Percentiles rank a stretch among this genome's conserved stretches.
Evolutionary conservation across 2,329 filamentous ascomycete genomes (phyloP).

Genomic region (Colletotrichum melonis): DNA sequence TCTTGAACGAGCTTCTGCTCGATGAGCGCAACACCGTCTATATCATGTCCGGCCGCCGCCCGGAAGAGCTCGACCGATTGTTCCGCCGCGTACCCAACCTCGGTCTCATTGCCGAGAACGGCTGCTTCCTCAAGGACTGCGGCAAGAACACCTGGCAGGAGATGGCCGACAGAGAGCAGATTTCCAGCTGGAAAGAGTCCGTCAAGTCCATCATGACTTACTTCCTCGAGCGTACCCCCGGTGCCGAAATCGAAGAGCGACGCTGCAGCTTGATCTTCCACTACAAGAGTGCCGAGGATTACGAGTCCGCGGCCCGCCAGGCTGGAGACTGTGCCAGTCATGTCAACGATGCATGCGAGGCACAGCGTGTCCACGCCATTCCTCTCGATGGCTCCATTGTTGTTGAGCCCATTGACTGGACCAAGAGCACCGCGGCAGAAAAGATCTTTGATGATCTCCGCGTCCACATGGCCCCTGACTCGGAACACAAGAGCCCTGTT

Average conservation of each 20-base stretch:
- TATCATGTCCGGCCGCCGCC: constrained; percentile 90
- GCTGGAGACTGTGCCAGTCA: constrained; percentile 93
- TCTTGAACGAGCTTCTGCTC: constrained; percentile 82
- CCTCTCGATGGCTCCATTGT: constrained; percentile 83
- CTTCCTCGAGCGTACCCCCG: constrained; percentile 89
- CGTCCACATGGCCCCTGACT: constrained; percentile 47
- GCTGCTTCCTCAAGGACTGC: constrained; percentile 85
- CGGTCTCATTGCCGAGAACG: constrained; percentile 94
- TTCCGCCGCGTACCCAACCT: constrained; percentile 87
- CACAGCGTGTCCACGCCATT: constrained; percentile 85
- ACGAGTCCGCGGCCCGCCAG: constrained; percentile 78
- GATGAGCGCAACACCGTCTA: constrained; percentile 89
- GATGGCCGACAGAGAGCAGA: constrained; percentile 78
- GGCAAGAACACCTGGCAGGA: constrained; percentile 78
- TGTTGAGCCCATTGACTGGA: constrained; percentile 87
- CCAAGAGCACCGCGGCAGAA: constrained; percentile 85
- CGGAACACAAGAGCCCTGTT: constrained; percentile 57
- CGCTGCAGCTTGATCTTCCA: constrained; percentile 93
- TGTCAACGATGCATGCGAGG: constrained; percentile 92
- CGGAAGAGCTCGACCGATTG: constrained; percentile 87
- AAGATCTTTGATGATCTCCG: constrained; percentile 74
- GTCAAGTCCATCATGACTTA: constrained; percentile 88
- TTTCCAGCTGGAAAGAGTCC: constrained; percentile 83
- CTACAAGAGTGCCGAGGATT: constrained; percentile 85
- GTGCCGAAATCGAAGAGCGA: constrained; percentile 89